Evolutionary conservation across 208 protist genomes (phyloP).

Genomic region (Acanthamoeba triangularis): DNA sequence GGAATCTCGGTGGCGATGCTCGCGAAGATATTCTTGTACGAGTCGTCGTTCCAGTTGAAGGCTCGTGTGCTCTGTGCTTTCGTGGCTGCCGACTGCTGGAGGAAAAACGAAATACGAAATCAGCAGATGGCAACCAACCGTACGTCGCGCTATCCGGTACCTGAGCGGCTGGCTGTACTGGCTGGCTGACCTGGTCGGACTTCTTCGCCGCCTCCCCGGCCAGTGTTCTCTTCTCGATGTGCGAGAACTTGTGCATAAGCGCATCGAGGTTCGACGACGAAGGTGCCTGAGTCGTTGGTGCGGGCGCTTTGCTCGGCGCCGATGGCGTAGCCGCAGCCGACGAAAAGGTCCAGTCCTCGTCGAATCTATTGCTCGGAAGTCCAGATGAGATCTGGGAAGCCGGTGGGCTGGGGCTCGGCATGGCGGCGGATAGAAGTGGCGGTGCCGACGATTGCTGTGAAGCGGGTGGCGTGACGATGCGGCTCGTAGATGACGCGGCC

Average conservation of each 20-base stretch:
- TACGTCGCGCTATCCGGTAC: too few species aligned
- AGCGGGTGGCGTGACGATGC: too few species aligned
- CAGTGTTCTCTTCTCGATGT: not conserved
- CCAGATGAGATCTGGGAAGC: not conserved
- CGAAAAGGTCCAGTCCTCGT: not conserved
- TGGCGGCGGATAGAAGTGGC: not conserved
- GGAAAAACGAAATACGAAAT: not conserved
- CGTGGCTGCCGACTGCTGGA: not conserved
- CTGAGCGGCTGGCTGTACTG: not conserved
- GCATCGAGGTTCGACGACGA: not conserved
- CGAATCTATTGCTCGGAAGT: not conserved
- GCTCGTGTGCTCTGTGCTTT: not conserved
- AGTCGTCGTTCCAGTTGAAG: constrained; percentile 51
- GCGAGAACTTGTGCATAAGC: constrained; percentile 10
- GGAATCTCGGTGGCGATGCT: not conserved
- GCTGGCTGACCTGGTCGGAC: not conserved
- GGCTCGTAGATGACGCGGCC: not conserved
- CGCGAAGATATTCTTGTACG: constrained; percentile 3
- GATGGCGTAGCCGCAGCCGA: not conserved
- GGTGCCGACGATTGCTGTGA: not conserved
- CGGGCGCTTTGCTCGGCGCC: not conserved
- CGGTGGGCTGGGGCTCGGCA: not conserved
- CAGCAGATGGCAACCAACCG: too few species aligned
- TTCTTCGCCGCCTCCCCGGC: not conserved
- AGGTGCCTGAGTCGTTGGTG: not conserved